phyloP scores from a whole-genome alignment of 2,329 filamentous ascomycete genomes.

The Lithohypha guttulata region DNA sequence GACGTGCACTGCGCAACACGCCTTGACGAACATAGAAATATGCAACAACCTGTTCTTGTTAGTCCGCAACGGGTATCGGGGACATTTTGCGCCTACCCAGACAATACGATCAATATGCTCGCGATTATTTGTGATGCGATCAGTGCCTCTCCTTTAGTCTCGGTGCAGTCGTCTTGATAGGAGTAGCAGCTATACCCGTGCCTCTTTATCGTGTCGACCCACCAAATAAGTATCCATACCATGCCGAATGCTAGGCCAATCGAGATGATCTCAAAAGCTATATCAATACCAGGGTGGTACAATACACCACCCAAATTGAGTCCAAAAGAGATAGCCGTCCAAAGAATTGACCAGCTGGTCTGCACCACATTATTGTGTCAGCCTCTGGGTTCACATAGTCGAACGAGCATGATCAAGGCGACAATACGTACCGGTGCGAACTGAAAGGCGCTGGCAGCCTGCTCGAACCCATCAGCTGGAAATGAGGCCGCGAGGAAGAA shows the following conservation, averaged over 20 bases:
- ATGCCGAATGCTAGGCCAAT: not conserved
- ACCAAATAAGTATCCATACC: not conserved
- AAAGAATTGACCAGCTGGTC: not conserved
- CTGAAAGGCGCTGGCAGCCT: not conserved
- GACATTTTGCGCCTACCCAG: not conserved
- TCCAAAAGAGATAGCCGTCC: not conserved
- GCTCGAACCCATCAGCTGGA: not conserved
- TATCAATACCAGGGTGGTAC: slow-evolving; percentile 5
- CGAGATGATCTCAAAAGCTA: not conserved
- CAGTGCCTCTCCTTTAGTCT: not conserved
- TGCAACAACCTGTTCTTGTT: slow-evolving; percentile 1
- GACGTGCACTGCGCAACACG: not conserved
- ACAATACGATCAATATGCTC: not conserved
- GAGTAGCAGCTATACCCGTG: not conserved
- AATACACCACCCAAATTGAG: not conserved
- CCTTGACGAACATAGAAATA: not conserved
- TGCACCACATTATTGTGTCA: not conserved
- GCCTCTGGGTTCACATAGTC: not conserved
- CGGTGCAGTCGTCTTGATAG: not conserved
- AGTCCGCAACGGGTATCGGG: not conserved
- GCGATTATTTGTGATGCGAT: not conserved
- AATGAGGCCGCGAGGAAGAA: not conserved
- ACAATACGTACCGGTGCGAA: not conserved
- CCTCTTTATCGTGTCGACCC: not conserved
- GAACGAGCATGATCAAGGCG: not conserved